Percentiles rank a stretch among this genome's conserved stretches.
Conservation (phyloP, 495 filamentous ascomycete species). For the Pyrenula massariospora region DNA sequence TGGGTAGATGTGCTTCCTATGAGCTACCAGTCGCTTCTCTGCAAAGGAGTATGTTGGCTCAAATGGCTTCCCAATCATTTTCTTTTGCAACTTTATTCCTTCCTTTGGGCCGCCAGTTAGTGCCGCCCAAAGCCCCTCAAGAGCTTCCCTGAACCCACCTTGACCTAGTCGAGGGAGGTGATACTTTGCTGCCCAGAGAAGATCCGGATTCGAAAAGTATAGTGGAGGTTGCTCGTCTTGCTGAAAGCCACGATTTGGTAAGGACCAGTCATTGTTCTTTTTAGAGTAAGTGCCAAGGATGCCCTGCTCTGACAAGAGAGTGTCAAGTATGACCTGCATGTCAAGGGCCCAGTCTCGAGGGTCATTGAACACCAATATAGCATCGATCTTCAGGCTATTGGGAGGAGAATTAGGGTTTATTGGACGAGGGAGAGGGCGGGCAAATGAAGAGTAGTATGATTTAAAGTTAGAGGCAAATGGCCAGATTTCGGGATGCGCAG, state of each 20-base stretch:
- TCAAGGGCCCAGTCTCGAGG: slow-evolving; percentile 92
- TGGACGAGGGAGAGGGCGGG: slow-evolving; percentile 43
- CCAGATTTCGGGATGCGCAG: slow-evolving; percentile 62
- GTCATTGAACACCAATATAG: slow-evolving; percentile 83
- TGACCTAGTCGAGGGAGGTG: slow-evolving; percentile 85
- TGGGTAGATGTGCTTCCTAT: slow-evolving; percentile 35
- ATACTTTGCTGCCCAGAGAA: slow-evolving; percentile 76
- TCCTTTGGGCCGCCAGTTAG: slow-evolving; percentile 48
- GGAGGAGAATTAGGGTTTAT: slow-evolving; percentile 23
- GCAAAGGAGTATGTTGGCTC: slow-evolving; percentile 71
- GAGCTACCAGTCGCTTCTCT: slow-evolving; percentile 53
- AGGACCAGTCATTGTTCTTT: slow-evolving; percentile 35
- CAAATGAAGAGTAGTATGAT: slow-evolving; percentile 46
- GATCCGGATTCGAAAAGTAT: slow-evolving; percentile 83
- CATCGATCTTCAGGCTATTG: slow-evolving; percentile 58
- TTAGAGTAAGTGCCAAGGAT: slow-evolving; percentile 65
- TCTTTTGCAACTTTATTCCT: slow-evolving; percentile 48
- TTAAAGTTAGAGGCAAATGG: slow-evolving; percentile 58
- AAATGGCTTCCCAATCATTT: slow-evolving; percentile 75
- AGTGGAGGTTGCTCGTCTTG: slow-evolving; percentile 67
- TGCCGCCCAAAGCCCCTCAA: slow-evolving; percentile 66
- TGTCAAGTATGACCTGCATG: slow-evolving; percentile 66
- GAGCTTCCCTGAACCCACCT: slow-evolving; percentile 74
- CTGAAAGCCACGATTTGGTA: slow-evolving; percentile 66
- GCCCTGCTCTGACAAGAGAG: slow-evolving; percentile 64